Conservation (phyloP, 345 rosid genomes). For the Salix dunnii region DNA sequence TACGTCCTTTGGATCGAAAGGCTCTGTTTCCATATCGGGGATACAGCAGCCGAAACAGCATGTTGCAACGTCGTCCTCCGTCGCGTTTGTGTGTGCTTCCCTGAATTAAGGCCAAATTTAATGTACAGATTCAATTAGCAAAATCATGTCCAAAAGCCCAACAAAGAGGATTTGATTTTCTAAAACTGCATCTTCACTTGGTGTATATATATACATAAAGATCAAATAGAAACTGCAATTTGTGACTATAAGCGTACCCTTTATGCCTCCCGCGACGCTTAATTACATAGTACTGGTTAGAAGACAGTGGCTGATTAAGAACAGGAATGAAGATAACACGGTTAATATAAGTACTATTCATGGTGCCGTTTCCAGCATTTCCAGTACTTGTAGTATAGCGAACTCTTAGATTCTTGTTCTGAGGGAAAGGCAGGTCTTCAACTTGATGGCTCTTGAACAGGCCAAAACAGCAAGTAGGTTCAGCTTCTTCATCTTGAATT, state of each 20-base stretch:
- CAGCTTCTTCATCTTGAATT: slow-evolving; percentile 56
- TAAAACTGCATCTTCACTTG: background rate
- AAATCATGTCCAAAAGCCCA: no score
- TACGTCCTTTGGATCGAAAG: background rate
- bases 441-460: slow-evolving; percentile 12
- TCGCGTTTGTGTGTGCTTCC: slow-evolving; percentile 10
- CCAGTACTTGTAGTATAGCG: no score
- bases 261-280: slow-evolving; percentile 3
- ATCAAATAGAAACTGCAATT: background rate
- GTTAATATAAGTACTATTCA: background rate
- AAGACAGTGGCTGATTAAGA: slow-evolving; percentile 48
- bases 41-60: slow-evolving; percentile 11
- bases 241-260: slow-evolving; percentile 8
- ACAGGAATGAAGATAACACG: slow-evolving; percentile 44
- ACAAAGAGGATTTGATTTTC: background rate
- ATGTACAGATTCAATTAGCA: no score
- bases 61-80: slow-evolving; percentile 15
- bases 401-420: slow-evolving; percentile 39
- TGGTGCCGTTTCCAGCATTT: no score
- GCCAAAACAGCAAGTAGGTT: slow-evolving; percentile 47
- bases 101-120: background rate
- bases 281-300: slow-evolving; percentile 32
- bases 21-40: slow-evolving; percentile 1
- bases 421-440: slow-evolving; percentile 49
- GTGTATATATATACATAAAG: no score